Conservation (phyloP, 331 rosid genomes). For the Ulmus americana region DNA sequence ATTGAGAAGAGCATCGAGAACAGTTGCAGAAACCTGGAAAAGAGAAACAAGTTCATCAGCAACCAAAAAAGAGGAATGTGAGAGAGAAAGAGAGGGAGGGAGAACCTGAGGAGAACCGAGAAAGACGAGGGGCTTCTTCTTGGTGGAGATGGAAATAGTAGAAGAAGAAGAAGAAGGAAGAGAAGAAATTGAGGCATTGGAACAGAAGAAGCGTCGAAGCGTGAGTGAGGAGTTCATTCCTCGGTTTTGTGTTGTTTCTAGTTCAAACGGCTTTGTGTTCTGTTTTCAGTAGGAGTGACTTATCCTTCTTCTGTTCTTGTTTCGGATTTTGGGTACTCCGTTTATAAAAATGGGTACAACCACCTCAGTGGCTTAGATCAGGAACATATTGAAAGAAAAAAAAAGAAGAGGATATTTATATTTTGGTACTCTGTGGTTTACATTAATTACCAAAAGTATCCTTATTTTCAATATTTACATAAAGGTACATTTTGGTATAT, state of each 20-base stretch:
- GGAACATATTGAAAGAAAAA: too few relatives aligned
- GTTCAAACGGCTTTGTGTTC: background rate
- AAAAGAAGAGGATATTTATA: too few relatives aligned
- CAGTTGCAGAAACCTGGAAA: constrained; percentile 60
- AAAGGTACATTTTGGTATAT: too few relatives aligned
- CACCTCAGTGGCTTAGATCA: too few relatives aligned
- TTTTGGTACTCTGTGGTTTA: too few relatives aligned
- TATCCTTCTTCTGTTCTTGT: background rate
- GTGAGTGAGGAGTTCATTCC: constrained; percentile 37
- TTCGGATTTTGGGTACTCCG: too few relatives aligned
- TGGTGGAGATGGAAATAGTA: constrained; percentile 25
- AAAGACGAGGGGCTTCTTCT: constrained; percentile 62
- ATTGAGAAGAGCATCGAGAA: constrained; percentile 63
- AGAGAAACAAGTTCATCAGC: constrained; percentile 7
- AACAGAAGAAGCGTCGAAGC: constrained; percentile 65
- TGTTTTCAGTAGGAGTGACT: background rate
- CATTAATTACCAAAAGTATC: too few relatives aligned
- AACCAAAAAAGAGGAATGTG: background rate
- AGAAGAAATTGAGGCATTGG: constrained; percentile 36
- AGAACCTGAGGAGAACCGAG: constrained; percentile 78
- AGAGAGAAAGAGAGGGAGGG: background rate
- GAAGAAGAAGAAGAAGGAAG: constrained; percentile 24
- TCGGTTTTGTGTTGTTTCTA: background rate
- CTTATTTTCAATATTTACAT: too few relatives aligned
- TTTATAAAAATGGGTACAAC: too few relatives aligned